Conservation (phyloP, 2,329 filamentous ascomycete genomes). For the Diplodia scrobiculata region DNA sequence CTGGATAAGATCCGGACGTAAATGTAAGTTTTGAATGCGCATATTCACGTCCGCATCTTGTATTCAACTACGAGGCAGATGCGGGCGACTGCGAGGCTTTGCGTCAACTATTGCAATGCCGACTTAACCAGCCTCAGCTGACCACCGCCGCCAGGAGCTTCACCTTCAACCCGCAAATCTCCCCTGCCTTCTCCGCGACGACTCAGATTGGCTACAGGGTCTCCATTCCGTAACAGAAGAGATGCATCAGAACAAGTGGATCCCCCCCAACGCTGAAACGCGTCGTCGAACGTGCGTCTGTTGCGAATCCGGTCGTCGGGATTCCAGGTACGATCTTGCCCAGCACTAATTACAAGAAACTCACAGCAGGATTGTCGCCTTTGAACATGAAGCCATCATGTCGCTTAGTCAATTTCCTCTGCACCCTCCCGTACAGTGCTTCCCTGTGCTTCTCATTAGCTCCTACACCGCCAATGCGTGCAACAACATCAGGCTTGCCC, state of each 20-base stretch:
- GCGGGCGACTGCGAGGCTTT: too few relatives aligned
- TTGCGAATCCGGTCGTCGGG: slow-evolving; percentile 6
- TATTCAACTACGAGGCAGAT: too few relatives aligned
- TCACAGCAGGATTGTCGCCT: not conserved
- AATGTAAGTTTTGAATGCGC: too few relatives aligned
- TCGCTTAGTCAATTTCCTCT: not conserved
- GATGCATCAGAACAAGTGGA: not conserved
- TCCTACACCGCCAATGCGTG: not conserved
- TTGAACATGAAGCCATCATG: not conserved
- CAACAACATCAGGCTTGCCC: not conserved
- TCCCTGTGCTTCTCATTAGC: not conserved
- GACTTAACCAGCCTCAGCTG: not conserved
- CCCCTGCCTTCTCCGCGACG: not conserved
- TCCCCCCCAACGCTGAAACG: slow-evolving; percentile 13
- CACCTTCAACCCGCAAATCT: not conserved
- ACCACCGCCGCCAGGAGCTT: not conserved
- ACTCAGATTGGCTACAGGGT: not conserved
- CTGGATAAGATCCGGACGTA: too few relatives aligned
- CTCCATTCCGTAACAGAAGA: not conserved
- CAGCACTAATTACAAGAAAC: not conserved
- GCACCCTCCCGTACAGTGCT: not conserved
- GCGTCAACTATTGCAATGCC: not conserved
- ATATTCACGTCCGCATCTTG: too few relatives aligned
- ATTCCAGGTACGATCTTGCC: not conserved
- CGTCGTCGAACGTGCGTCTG: slow-evolving; percentile 12